Evolutionary conservation across 371 early-diverging fungal species (phyloP).

Genomic region (Mortierella polycephala): DNA sequence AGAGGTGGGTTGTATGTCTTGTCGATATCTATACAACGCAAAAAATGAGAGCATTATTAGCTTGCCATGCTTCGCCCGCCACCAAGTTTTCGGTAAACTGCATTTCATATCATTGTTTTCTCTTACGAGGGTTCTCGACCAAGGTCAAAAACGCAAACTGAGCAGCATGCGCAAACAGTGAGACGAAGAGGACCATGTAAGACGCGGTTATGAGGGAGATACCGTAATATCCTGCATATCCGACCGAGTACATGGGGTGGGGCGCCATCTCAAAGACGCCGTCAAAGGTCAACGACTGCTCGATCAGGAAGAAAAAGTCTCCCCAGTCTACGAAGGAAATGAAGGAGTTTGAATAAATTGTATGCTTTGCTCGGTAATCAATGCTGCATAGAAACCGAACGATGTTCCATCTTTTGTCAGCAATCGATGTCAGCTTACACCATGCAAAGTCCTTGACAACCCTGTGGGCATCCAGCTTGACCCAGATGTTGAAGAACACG

Average conservation of each 20-base stretch:
- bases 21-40: too few species aligned
- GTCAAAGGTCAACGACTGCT: constrained; percentile 89
- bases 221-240: constrained; percentile 96
- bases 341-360: constrained; percentile 21
- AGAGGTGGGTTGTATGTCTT: constrained; percentile 89
- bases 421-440: too few species aligned
- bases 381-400: neutral
- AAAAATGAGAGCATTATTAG: too few species aligned
- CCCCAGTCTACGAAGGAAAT: constrained; percentile 91
- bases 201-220: constrained; percentile 85
- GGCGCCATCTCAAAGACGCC: constrained; percentile 97
- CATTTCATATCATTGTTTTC: too few species aligned
- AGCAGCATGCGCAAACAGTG: constrained; percentile 87
- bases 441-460: constrained; percentile 97
- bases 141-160: constrained; percentile 90
- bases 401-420: too few species aligned
- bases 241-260: constrained; percentile 98
- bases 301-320: constrained; percentile 96
- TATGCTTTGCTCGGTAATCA: neutral
- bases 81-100: too few species aligned
- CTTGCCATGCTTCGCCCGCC: too few species aligned
- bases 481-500: constrained; percentile 93
- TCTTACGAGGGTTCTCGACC: constrained; percentile 96
- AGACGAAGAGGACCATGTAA: constrained; percentile 90
- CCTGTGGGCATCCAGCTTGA: constrained; percentile 95